These are phyloP conservation scores for Infundibulicybe gibba DNA, from an alignment of 768 basidiomycete genomes.

Conservation along the genomic window DNA sequence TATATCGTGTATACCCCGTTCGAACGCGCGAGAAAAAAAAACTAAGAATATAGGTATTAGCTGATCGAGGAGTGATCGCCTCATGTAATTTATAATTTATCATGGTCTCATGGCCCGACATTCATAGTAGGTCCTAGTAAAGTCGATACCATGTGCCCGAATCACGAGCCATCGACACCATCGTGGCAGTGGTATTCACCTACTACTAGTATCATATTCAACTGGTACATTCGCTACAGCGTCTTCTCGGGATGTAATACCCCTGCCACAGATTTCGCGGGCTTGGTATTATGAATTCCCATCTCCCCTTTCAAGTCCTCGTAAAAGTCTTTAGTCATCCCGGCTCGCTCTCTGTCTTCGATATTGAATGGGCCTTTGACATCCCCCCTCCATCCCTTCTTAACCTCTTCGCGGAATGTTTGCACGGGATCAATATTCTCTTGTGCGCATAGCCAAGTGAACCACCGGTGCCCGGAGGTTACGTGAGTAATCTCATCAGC, in stretches of 20 bases:
- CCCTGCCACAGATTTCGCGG: neutral
- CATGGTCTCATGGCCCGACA: too few relatives aligned
- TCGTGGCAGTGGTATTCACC: too few relatives aligned
- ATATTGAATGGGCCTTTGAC: conserved; percentile 83
- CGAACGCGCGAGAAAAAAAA: too few relatives aligned
- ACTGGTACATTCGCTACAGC: conserved; percentile 12
- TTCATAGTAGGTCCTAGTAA: too few relatives aligned
- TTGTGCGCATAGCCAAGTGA: conserved; percentile 68
- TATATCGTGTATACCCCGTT: too few relatives aligned
- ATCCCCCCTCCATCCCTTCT: conserved; percentile 64
- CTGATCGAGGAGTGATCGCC: too few relatives aligned
- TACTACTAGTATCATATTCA: conserved; percentile 7
- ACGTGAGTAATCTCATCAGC: conserved; percentile 82
- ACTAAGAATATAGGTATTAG: too few relatives aligned
- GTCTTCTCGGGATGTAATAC: conserved; percentile 7
- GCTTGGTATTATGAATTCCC: conserved; percentile 18
- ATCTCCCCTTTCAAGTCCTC: conserved; percentile 66
- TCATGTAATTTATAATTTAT: too few relatives aligned
- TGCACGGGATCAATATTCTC: conserved; percentile 54
- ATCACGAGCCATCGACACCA: too few relatives aligned
- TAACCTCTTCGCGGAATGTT: conserved; percentile 71
- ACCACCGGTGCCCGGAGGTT: conserved; percentile 80
- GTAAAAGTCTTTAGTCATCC: conserved; percentile 70
- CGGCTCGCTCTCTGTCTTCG: conserved; percentile 68
- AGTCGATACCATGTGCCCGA: too few relatives aligned